Evolutionary conservation across 169 alveolate genomes (phyloP).

Genomic region (Neospora caninum): DNA sequence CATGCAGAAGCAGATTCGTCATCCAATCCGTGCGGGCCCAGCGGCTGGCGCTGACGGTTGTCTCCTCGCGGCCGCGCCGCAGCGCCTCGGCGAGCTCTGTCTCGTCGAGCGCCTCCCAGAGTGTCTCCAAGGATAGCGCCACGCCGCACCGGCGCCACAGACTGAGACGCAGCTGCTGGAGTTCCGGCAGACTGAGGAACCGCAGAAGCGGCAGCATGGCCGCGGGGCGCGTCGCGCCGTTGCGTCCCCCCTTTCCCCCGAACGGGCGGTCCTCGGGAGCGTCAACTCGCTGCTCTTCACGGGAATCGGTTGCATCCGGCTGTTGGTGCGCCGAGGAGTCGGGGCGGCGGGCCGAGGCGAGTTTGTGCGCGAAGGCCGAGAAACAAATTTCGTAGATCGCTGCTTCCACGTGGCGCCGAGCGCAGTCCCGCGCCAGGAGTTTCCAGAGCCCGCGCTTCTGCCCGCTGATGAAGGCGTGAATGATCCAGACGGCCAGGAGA

Average conservation of each 20-base stretch:
- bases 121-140: neutral
- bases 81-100: neutral
- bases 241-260: no score
- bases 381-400: conserved; percentile 15
- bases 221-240: neutral
- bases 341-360: neutral
- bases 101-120: conserved; percentile 24
- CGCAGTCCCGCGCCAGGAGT: neutral
- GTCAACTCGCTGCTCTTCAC: no score
- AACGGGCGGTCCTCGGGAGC: no score
- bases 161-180: conserved; percentile 2
- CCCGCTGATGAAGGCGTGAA: conserved; percentile 23
- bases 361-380: neutral
- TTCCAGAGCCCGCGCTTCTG: conserved; percentile 40
- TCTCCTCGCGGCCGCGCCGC: conserved; percentile 16
- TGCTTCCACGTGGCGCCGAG: conserved; percentile 10
- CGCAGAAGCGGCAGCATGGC: conserved; percentile 20
- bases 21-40: conserved; percentile 12
- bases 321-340: neutral
- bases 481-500: neutral
- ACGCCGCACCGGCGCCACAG: conserved; percentile 30
- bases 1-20: conserved; percentile 30
- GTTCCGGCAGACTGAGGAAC: neutral
- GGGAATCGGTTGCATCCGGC: no score
- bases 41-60: conserved; percentile 33